A percentile compares a stretch with the other conserved stretches of the same genome.
Conservation (phyloP, 768 basidiomycete genomes). For the Leccinellum albellum region DNA sequence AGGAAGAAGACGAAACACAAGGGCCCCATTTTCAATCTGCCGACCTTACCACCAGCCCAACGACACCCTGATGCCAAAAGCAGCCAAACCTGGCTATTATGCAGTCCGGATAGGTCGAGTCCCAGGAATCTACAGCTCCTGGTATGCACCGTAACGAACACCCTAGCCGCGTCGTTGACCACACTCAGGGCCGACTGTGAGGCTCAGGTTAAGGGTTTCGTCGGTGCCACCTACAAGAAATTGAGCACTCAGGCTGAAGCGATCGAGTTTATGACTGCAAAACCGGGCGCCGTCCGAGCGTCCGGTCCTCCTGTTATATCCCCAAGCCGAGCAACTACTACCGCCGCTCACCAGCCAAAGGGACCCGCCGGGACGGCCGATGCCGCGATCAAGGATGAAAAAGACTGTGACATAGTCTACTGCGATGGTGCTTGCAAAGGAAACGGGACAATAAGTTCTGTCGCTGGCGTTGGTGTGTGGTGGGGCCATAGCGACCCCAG, state of each 20-base stretch:
- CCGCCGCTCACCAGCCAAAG: not conserved
- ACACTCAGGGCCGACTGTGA: conserved; percentile 65
- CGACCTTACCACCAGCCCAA: not conserved
- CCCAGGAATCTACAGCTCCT: conserved; percentile 67
- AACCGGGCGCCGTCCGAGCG: conserved; percentile 17
- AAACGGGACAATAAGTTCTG: conserved; percentile 64
- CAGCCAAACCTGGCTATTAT: conserved; percentile 54
- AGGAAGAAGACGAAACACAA: not conserved
- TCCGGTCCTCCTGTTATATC: conserved; percentile 20
- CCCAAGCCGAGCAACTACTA: conserved; percentile 21
- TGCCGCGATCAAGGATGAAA: conserved; percentile 23
- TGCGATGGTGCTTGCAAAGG: conserved; percentile 85
- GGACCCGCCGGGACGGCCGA: not conserved
- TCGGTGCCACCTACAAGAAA: conserved; percentile 63
- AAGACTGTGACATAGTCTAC: conserved; percentile 56
- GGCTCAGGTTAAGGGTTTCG: conserved; percentile 61
- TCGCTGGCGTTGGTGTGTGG: conserved; percentile 88
- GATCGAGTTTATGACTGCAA: conserved; percentile 45
- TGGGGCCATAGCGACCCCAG: conserved; percentile 71
- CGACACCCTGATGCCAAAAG: conserved; percentile 32
- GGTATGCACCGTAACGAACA: conserved; percentile 48
- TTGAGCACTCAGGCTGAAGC: conserved; percentile 58
- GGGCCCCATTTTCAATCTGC: not conserved
- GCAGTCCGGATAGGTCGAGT: conserved; percentile 64
- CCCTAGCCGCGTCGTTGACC: conserved; percentile 22